Conservation (phyloP, 352 stramenopile genomes). For the Phytopythium mirpurense region DNA sequence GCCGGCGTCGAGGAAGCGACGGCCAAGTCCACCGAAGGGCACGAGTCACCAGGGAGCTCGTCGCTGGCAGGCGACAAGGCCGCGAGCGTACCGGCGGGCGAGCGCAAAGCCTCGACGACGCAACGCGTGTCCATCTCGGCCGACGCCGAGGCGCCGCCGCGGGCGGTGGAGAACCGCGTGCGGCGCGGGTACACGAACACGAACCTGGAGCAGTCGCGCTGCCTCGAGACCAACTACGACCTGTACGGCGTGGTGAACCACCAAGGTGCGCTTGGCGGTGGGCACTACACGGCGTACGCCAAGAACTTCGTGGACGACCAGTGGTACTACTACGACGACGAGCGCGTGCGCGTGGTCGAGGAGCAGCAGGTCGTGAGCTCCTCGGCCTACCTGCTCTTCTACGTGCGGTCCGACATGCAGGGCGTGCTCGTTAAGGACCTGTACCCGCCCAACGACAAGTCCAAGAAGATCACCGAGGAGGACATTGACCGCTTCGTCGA, state of each 20-base stretch:
- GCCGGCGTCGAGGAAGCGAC: slow-evolving; percentile 11
- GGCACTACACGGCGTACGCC: slow-evolving; percentile 86
- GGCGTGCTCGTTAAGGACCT: slow-evolving; percentile 74
- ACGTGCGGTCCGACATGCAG: slow-evolving; percentile 88
- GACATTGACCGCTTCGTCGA: slow-evolving; percentile 88
- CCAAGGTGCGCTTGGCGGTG: slow-evolving; percentile 78
- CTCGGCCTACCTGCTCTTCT: slow-evolving; percentile 91
- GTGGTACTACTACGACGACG: slow-evolving; percentile 90
- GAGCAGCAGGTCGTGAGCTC: slow-evolving; percentile 81
- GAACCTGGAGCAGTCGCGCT: slow-evolving; percentile 83
- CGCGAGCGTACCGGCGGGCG: background rate
- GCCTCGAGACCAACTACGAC: slow-evolving; percentile 86
- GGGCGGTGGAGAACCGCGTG: slow-evolving; percentile 50
- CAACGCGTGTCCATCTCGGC: slow-evolving; percentile 3
- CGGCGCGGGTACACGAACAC: slow-evolving; percentile 86
- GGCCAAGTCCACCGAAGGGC: background rate
- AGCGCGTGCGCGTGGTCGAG: slow-evolving; percentile 82
- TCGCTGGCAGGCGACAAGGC: slow-evolving; percentile 6
- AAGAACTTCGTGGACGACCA: slow-evolving; percentile 88
- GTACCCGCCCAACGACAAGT: slow-evolving; percentile 82
- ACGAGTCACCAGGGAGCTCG: background rate
- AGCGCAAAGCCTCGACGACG: slow-evolving; percentile 2
- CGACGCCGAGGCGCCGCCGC: background rate
- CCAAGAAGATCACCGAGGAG: slow-evolving; percentile 83
- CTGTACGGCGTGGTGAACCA: slow-evolving; percentile 88